Base-by-base conservation (phyloP, 164 flowering plant species). In the Piper betle region DNA sequence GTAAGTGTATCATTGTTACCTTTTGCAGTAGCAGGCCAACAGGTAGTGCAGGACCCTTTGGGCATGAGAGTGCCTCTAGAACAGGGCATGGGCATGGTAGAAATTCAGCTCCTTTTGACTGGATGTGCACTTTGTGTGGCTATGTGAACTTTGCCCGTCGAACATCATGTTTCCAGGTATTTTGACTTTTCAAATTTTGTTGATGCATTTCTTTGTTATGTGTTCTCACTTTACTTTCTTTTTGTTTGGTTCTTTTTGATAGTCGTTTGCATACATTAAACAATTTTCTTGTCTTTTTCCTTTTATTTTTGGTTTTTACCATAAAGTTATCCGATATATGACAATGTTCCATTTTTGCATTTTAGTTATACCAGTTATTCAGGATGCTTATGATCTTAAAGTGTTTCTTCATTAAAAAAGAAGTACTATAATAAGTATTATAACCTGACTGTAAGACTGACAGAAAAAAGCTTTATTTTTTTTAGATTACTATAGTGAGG, bases 121-220 rank as follows among this genome's bases (percentile, higher is more conserved):
- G 99, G 99, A 88, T 91, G 91, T 94, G 97, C 77, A 82, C 76
- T 52, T 83, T 87, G 18, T 94, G 99, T 72, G 91, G 82, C 62
- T 94, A 91, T 78, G 85, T 91, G 52, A 94, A 94, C 83, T 94
- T 94, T 82, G 99, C 99, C n/a, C 76, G 99, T 46, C 78, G 97
- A 25, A 87, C 91, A 59, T 86, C 96, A 25, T 94, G 99, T 78
- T 94, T 91, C 75, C 97, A 91, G 99, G 97, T 91, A 58, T 55
- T 52, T 71, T 55, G 54, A 33, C 37, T 2, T 62, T 20, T 55
- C 16, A 2, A 16, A 37, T 8, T 41, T 43, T 10, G 50, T 43
- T 43, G 12, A 3, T 43, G 8, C 12, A 8, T 43, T 43, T 43
- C 50, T 15, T 43, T 43, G 50, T 43, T 43, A 15, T 7, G 50